These are phyloP conservation scores for Lenwebbia sp. DNA, from an alignment of 345 rosid species.

Conservation along the genomic window DNA sequence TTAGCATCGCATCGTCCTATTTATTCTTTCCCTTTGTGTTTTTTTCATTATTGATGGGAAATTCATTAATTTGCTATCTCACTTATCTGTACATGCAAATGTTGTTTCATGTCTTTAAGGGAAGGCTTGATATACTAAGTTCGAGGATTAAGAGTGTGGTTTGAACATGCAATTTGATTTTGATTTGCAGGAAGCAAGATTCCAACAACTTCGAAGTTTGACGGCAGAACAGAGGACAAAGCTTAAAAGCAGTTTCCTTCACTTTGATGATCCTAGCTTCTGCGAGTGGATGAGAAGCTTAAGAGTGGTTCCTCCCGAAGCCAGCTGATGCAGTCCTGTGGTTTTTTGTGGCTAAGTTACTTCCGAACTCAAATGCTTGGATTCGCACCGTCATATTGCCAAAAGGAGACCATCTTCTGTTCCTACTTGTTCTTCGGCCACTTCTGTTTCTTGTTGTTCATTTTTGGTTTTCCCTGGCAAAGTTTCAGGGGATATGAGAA, in stretches of 20 bases:
- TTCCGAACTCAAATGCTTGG: background rate
- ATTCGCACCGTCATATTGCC: background rate
- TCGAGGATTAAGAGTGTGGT: background rate
- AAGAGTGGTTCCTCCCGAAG: conserved; percentile 72
- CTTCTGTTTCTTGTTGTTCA: background rate
- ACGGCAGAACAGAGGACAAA: conserved; percentile 55
- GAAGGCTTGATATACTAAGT: background rate
- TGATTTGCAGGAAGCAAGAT: conserved; percentile 77
- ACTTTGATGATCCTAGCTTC: conserved; percentile 85
- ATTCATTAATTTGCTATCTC: background rate
- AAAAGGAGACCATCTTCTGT: background rate
- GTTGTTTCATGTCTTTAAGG: background rate
- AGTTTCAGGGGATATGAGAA: background rate
- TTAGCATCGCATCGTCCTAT: background rate
- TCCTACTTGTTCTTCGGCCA: background rate
- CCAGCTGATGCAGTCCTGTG: conserved; percentile 17
- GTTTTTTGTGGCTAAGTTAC: background rate
- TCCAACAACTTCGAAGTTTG: conserved; percentile 66
- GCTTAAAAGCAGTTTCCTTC: conserved; percentile 75
- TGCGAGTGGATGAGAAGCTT: conserved; percentile 88
- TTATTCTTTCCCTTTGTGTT: background rate
- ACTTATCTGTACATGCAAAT: background rate
- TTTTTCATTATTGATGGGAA: background rate
- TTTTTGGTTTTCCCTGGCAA: background rate
- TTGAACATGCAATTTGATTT: background rate